These are phyloP conservation scores for Cercospora zeina DNA, from an alignment of 2,329 filamentous ascomycete genomes.

Conservation along the genomic window DNA sequence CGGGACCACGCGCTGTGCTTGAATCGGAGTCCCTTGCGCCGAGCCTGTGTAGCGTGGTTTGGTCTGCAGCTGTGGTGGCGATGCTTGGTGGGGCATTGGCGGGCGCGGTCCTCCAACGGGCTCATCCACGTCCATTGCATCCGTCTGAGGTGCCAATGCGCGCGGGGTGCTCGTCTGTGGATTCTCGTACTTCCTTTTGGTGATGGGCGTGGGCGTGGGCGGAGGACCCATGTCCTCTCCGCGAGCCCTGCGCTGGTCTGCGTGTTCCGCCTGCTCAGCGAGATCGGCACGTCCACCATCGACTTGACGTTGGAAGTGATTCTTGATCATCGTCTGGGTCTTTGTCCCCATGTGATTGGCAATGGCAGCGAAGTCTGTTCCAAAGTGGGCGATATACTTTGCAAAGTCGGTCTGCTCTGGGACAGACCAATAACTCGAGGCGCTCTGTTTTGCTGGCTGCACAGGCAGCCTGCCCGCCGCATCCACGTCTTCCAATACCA, in stretches of 20 bases:
- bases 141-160: constrained; percentile 48
- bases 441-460: constrained; percentile 35
- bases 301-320: constrained; percentile 52
- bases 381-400: constrained; percentile 69
- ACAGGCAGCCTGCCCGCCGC: constrained; percentile 25
- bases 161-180: constrained; percentile 43
- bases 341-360: constrained; percentile 79
- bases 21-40: constrained; percentile 38
- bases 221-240: constrained; percentile 52
- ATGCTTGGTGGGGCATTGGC: constrained; percentile 41
- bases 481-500: constrained; percentile 30
- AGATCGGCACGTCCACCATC: constrained; percentile 48
- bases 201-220: constrained; percentile 51
- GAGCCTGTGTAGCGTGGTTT: constrained; percentile 38
- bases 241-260: constrained; percentile 45
- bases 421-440: constrained; percentile 83
- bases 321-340: constrained; percentile 78
- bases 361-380: constrained; percentile 75
- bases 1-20: constrained; percentile 33
- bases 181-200: constrained; percentile 51
- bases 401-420: constrained; percentile 78
- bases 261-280: constrained; percentile 45
- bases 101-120: constrained; percentile 33
- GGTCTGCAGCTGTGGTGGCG: constrained; percentile 40
- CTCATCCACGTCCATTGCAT: constrained; percentile 45